Base-by-base conservation (phyloP, 164 flowering plant species). In the Malania oleifera region DNA sequence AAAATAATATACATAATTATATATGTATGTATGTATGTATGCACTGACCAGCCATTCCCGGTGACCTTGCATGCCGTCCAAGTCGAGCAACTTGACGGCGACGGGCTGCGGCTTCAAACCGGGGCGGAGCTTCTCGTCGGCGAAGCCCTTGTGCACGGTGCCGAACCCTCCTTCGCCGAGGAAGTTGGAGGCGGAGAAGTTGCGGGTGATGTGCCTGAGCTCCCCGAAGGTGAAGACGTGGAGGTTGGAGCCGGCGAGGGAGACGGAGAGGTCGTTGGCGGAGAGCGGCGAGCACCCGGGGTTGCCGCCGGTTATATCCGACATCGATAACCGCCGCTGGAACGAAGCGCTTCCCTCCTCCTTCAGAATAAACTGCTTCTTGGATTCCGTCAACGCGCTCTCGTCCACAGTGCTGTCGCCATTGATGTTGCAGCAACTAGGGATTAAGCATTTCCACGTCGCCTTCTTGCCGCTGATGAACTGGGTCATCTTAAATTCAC, bases 51-150 rank as follows among this genome's bases (percentile, higher is more conserved):
- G 62, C 74, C 74, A 70, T 22, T 70, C 74, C 10, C 26, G 62
- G 23, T 70, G 70, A 13, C 74, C 74, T 43, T 70, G 74, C 19
- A 57, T 2, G 37, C 74, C 70, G 34, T 70, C 66, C 28, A 10
- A 20, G 19, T 5, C 26, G 13, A 46, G 50, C 26, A 46, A 46
- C 50, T 46, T 46, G 1, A 46, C 50, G 18, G 50, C 50, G 1
- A 46, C 50, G 9, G 50, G 25, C 50, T 46, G 50, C 7, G 50
- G 26, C 26, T 46, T 46, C 50, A 46, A 6, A 13, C 50, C 50
- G 3, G 50, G 26, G 13, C 50, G 7, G 25, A 46, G 50, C 26
- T 20, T 46, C 26, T 23, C 26, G 14, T 46, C 50, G 0, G 22
- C 26, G 26, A 46, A 46, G 7, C 50, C 50, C 50, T 46, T 46